A percentile compares a stretch with the other conserved stretches of the same genome.
Conservation (phyloP, 306 rosid species). For the Crataegus laevigata region DNA sequence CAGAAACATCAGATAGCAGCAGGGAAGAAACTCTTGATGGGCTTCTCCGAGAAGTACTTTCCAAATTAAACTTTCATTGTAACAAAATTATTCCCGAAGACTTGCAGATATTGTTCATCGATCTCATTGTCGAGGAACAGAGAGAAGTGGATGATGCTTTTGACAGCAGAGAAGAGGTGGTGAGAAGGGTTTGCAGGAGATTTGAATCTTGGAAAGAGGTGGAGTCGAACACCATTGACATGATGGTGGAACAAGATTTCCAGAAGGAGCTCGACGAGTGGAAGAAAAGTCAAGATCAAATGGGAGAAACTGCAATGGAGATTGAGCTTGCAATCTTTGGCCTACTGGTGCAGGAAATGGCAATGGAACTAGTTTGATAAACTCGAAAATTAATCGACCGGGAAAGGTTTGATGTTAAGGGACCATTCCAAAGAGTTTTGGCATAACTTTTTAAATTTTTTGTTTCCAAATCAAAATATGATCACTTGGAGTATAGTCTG, state of each 20-base stretch:
- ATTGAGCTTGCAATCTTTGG: constrained; percentile 60
- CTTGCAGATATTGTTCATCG: constrained; percentile 46
- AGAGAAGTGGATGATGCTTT: constrained; percentile 6
- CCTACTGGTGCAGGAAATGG: constrained; percentile 55
- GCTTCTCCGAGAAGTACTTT: constrained; percentile 31
- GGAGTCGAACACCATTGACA: constrained; percentile 63
- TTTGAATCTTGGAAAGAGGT: constrained; percentile 67
- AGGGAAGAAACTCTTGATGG: constrained; percentile 24
- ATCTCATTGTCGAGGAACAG: constrained; percentile 65
- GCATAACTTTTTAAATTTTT: constrained; percentile 10
- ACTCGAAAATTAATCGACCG: constrained; percentile 14
- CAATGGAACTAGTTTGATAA: constrained; percentile 49
- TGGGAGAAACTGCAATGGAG: constrained; percentile 41
- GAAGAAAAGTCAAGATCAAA: constrained; percentile 43
- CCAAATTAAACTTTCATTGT: constrained; percentile 18
- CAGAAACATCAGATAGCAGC: constrained; percentile 2
- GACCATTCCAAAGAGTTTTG: constrained; percentile 16
- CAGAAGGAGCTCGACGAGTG: constrained; percentile 41
- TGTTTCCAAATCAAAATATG: constrained; percentile 17
- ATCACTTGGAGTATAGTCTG: constrained; percentile 40
- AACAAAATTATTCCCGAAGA: constrained; percentile 26
- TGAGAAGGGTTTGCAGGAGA: constrained; percentile 41
- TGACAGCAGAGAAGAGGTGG: constrained; percentile 31
- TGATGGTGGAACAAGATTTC: constrained; percentile 75
- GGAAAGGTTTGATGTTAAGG: constrained; percentile 15